Evolutionary conservation across 2,329 filamentous ascomycete genomes (phyloP), one percentile per base, ranked within the genome.

Genomic region (Pseudonectria foliicola): DNA sequence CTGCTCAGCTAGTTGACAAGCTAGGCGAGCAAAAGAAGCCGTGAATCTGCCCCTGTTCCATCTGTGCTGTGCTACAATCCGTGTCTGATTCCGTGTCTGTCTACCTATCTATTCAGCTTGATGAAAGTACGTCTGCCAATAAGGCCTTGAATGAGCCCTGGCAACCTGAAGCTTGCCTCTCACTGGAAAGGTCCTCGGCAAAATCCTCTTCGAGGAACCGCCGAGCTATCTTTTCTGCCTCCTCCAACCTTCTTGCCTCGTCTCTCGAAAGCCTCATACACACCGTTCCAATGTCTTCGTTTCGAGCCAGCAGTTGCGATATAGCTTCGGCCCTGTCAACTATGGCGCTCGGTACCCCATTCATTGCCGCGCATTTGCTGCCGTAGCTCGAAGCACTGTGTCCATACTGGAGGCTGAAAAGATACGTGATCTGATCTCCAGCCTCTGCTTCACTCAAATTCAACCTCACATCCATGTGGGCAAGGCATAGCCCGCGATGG

Each of bases 341-440:
- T 8, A 96, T 75, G 5, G 72, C 68, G 13, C 62, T 53, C 21
- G 86, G 80, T 11, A 98, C 78, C 1, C 89, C 89, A 50, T 94
- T 95, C 58, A 94, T 75, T 4, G 80, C 79, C 18, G 92, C 92
- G 54, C 92, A 96, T 59, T 75, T 73, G 18, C 80, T 85, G 1
- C 92, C 92, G 52, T 94, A 93, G 53, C 88, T 95, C 11, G 84
- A 82, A 7, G 68, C 77, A 48, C 81, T 90, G 37, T 80, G 72
- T 1, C 89, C 89, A 3, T 66, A 48, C 4, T 61, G 52, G n/a
- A 82, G 62, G 18, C 77, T 82, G 58, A 90, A 94, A 1, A 95
- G 71, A 50, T 84, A 87, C 0, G 74, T 79, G 21, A 88, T 70
- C 45, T 85, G 78, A 2, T 84, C 71, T 16, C 80, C 73, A 3